A percentile compares a stretch with the other conserved stretches of the same genome.
Evolutionary conservation across 202 grass and related monocot genomes (phyloP).

Genomic region (Digitaria exilis): DNA sequence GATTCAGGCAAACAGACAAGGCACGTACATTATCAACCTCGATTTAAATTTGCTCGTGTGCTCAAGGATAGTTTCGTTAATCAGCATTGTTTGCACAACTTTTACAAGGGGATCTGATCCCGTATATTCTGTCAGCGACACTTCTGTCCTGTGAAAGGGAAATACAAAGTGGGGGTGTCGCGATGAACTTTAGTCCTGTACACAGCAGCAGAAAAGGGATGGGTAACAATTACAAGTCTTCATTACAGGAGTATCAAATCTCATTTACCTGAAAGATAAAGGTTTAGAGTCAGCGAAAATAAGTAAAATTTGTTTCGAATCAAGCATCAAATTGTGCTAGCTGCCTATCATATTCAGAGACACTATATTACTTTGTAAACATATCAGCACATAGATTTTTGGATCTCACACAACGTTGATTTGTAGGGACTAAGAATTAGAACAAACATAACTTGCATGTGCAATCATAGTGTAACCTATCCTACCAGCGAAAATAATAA

Average conservation of each 20-base stretch:
- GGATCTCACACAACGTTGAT: neutral
- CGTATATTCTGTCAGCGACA: constrained; percentile 6
- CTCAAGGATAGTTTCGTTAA: neutral
- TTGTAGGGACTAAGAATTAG: too few species aligned
- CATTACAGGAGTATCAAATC: neutral
- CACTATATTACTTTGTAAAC: neutral
- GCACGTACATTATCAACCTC: neutral
- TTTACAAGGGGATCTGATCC: constrained; percentile 41
- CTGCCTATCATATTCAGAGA: neutral
- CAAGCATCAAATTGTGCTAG: neutral
- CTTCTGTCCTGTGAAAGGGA: constrained; percentile 13
- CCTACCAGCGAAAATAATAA: neutral
- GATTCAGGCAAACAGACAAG: neutral
- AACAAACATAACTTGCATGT: neutral
- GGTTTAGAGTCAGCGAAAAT: neutral
- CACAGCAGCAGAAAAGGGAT: neutral
- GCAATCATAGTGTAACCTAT: constrained; percentile 1
- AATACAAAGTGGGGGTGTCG: neutral
- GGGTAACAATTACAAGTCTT: constrained; percentile 4
- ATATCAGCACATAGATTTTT: neutral
- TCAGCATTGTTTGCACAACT: neutral
- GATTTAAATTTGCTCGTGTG: neutral
- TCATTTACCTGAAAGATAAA: constrained; percentile 57
- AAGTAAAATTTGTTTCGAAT: neutral
- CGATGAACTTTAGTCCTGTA: neutral